phyloP scores from a whole-genome alignment of 129 eudicot species.

The Flaveria robusta region DNA sequence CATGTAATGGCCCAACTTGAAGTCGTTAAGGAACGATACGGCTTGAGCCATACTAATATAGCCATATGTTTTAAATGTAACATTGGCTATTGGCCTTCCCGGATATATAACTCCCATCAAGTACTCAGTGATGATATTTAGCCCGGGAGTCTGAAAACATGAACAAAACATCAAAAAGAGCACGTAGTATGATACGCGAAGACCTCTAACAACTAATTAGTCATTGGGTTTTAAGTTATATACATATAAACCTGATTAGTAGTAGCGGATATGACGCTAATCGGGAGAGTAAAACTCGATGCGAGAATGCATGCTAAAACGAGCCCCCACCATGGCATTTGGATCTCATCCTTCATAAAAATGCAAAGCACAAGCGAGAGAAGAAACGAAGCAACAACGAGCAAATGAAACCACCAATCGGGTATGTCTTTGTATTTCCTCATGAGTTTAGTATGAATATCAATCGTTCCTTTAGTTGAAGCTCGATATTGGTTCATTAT shows the following conservation, averaged over 20 bases:
- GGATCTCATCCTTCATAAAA: slow-evolving; percentile 50
- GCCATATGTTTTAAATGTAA: slow-evolving; percentile 74
- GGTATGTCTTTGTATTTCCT: slow-evolving; percentile 58
- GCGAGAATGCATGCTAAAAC: slow-evolving; percentile 45
- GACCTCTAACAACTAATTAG: neutral
- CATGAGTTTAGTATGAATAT: slow-evolving; percentile 65
- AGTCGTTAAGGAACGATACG: slow-evolving; percentile 61
- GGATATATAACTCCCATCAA: slow-evolving; percentile 67
- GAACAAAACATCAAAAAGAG: neutral
- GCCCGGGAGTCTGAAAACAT: slow-evolving; percentile 63
- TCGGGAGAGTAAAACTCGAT: slow-evolving; percentile 57
- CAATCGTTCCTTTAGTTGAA: slow-evolving; percentile 40
- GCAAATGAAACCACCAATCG: slow-evolving; percentile 57
- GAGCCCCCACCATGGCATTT: slow-evolving; percentile 73
- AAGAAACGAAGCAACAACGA: slow-evolving; percentile 31
- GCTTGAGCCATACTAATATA: slow-evolving; percentile 83
- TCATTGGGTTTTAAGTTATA: neutral
- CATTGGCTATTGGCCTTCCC: slow-evolving; percentile 83
- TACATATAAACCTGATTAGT: slow-evolving; percentile 40
- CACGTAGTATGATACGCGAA: neutral
- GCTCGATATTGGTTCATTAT: slow-evolving; percentile 42
- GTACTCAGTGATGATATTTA: slow-evolving; percentile 80
- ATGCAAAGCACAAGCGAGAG: slow-evolving; percentile 47
- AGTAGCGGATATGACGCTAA: slow-evolving; percentile 68
- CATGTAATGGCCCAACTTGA: slow-evolving; percentile 90